Conservation (phyloP, 768 basidiomycete species). For the Amanita jacksonii region DNA sequence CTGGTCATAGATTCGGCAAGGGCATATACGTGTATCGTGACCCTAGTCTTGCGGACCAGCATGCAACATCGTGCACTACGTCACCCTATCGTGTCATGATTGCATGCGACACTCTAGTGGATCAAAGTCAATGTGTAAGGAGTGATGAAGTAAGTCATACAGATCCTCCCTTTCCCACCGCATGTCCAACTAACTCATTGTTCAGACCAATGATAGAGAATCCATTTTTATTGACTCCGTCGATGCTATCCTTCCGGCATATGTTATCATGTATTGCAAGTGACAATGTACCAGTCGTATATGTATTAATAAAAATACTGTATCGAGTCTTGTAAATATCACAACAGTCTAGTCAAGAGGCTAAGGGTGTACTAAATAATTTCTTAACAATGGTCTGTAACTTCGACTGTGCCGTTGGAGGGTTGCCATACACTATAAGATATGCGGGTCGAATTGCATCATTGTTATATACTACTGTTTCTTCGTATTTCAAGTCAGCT, state of each 20-base stretch:
- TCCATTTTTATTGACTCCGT: conserved; percentile 43
- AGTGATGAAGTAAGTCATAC: conserved; percentile 23
- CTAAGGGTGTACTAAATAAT: conserved; percentile 40
- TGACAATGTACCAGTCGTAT: conserved; percentile 12
- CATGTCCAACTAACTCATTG: not conserved
- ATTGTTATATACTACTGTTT: conserved; percentile 58
- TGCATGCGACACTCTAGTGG: conserved; percentile 45
- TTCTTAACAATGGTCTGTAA: conserved; percentile 25
- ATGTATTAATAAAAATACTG: conserved; percentile 7
- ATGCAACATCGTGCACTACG: conserved; percentile 56
- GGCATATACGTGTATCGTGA: conserved; percentile 58
- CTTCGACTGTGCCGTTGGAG: conserved; percentile 20
- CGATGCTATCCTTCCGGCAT: conserved; percentile 50
- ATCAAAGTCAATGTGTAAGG: conserved; percentile 19
- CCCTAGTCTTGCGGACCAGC: conserved; percentile 45
- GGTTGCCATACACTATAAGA: conserved; percentile 49
- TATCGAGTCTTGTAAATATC: not conserved
- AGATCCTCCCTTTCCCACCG: conserved; percentile 2
- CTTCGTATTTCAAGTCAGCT: conserved; percentile 55
- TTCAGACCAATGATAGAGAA: conserved; percentile 36
- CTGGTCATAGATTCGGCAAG: conserved; percentile 39
- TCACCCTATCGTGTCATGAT: conserved; percentile 62
- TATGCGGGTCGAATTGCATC: conserved; percentile 61
- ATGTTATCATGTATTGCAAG: conserved; percentile 48
- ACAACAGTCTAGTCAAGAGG: conserved; percentile 20